A percentile compares a stretch with the other conserved stretches of the same genome.
Conservation (phyloP, 495 filamentous ascomycete species). For the Margaritispora aquatica region DNA sequence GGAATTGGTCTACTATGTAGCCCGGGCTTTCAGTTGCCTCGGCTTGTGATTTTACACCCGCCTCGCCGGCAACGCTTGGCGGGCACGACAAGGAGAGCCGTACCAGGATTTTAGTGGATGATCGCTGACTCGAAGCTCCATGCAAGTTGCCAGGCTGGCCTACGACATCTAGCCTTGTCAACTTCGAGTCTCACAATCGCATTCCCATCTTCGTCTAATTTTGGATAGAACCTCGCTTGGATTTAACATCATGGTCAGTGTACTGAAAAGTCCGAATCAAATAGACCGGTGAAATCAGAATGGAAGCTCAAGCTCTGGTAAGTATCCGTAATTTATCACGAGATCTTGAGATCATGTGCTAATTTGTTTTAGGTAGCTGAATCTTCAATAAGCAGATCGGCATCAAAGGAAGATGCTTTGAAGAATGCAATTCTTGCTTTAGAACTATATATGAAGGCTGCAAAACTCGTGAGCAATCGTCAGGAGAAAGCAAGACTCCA, state of each 20-base stretch:
- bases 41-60: background rate
- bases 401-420: conserved; percentile 61
- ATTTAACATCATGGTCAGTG: background rate
- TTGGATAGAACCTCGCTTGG: too few species aligned
- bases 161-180: background rate
- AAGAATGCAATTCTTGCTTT: conserved; percentile 65
- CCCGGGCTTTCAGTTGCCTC: background rate
- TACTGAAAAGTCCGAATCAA: background rate
- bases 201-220: too few species aligned
- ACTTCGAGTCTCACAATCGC: background rate
- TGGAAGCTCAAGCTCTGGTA: conserved; percentile 40
- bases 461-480: conserved; percentile 41
- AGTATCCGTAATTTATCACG: background rate
- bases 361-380: conserved; percentile 53
- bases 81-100: background rate
- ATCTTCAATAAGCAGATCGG: conserved; percentile 43
- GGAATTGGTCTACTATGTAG: background rate
- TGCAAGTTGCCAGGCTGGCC: background rate
- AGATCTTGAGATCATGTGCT: background rate
- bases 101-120: background rate
- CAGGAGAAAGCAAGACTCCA: conserved; percentile 55
- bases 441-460: conserved; percentile 72
- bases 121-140: background rate
- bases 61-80: background rate
- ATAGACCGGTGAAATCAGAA: conserved; percentile 9